Percentiles rank a stretch among this genome's conserved stretches.
These are phyloP conservation scores for Verticillium albo-atrum DNA, from an alignment of 2,329 filamentous ascomycete genomes.

Conservation along the genomic window DNA sequence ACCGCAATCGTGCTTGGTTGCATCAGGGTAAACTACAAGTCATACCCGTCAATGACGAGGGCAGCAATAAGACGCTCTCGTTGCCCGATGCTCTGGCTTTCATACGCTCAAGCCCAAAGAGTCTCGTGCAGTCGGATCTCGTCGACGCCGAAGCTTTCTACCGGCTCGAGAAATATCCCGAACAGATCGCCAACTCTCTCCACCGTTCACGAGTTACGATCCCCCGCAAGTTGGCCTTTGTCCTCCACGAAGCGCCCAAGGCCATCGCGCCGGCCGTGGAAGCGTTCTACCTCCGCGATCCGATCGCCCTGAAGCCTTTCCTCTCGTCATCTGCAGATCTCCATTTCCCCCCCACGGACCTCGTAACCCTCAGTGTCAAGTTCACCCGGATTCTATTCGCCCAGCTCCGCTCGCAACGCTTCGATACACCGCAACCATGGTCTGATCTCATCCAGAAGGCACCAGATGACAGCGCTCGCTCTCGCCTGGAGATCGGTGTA, in stretches of 20 bases:
- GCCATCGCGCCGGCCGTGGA: constrained; percentile 82
- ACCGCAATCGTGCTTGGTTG: constrained; percentile 86
- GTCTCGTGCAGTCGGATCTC: constrained; percentile 65
- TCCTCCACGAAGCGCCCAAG: constrained; percentile 70
- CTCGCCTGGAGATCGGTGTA: constrained; percentile 69
- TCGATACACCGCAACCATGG: constrained; percentile 59
- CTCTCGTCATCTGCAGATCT: constrained; percentile 49
- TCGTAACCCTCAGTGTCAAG: constrained; percentile 71
- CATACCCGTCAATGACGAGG: constrained; percentile 52
- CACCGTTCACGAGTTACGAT: constrained; percentile 71
- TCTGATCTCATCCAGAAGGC: constrained; percentile 21
- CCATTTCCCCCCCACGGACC: constrained; percentile 69
- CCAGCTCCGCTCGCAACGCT: constrained; percentile 82
- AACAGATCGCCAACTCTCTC: constrained; percentile 67
- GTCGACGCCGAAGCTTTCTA: constrained; percentile 91
- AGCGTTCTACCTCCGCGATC: constrained; percentile 87
- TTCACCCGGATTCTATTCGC: constrained; percentile 91
- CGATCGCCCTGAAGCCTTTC: constrained; percentile 67
- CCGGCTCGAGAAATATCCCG: constrained; percentile 77
- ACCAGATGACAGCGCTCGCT: constrained; percentile 21
- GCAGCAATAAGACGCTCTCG: constrained; percentile 43
- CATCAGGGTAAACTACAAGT: constrained; percentile 71
- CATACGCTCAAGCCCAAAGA: constrained; percentile 50
- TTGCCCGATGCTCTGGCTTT: constrained; percentile 60
- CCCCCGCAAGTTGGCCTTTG: constrained; percentile 75